Evolutionary conservation across 2,329 filamentous ascomycete species (phyloP).

Genomic region (Diaporthe sp.): DNA sequence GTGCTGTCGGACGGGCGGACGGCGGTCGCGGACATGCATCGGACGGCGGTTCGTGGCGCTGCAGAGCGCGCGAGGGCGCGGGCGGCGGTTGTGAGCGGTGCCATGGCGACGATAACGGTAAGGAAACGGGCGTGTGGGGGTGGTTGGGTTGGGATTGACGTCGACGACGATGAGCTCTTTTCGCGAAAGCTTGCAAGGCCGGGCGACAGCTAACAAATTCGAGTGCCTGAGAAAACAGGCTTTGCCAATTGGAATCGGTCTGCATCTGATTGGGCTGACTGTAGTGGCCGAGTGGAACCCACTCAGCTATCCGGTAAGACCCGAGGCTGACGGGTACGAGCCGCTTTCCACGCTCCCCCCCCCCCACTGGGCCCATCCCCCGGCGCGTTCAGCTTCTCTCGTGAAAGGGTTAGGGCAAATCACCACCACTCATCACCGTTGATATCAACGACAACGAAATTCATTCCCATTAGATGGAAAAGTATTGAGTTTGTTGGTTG

Average conservation of each 20-base stretch:
- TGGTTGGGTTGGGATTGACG: slow-evolving; percentile 39
- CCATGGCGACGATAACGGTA: slow-evolving; percentile 60
- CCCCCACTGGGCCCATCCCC: too few species aligned
- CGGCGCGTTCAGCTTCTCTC: too few species aligned
- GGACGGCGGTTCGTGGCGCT: slow-evolving; percentile 49
- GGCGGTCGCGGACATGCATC: slow-evolving; percentile 67
- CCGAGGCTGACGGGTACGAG: neutral
- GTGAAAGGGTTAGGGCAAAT: neutral
- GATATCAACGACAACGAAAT: neutral
- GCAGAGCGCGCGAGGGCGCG: slow-evolving; percentile 73
- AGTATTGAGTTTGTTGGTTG: neutral
- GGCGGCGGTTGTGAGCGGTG: slow-evolving; percentile 74
- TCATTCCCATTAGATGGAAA: neutral
- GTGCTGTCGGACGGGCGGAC: slow-evolving; percentile 55
- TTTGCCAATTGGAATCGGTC: slow-evolving; percentile 34
- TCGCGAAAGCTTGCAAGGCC: slow-evolving; percentile 45
- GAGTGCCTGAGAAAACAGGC: slow-evolving; percentile 35
- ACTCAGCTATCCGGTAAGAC: slow-evolving; percentile 20
- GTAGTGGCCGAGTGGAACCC: slow-evolving; percentile 20
- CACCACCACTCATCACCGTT: too few species aligned
- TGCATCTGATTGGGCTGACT: slow-evolving; percentile 32
- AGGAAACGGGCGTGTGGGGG: slow-evolving; percentile 41
- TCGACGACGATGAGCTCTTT: slow-evolving; percentile 59
- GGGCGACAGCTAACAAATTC: slow-evolving; percentile 35
- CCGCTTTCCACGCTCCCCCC: too few species aligned